A percentile compares a stretch with the other conserved stretches of the same genome.
phyloP scores from a whole-genome alignment of 208 protist genomes.

The Leishmania arabica region DNA sequence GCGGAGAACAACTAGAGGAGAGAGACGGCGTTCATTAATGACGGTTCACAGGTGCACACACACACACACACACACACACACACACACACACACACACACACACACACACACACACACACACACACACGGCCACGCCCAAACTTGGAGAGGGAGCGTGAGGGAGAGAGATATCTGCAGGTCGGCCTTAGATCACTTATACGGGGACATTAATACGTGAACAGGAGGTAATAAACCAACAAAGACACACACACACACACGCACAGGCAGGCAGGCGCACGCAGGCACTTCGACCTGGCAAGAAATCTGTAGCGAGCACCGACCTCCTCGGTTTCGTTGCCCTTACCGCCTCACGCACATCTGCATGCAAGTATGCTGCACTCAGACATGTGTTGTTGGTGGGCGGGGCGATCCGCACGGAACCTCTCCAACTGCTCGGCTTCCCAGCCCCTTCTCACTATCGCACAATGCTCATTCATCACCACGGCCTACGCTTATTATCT shows the following conservation, averaged over 20 bases:
- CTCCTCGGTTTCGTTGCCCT: neutral
- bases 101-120: neutral
- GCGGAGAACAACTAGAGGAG: neutral
- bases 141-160: neutral
- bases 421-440: neutral
- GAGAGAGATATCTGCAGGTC: neutral
- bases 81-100: neutral
- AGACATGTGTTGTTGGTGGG: neutral
- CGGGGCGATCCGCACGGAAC: neutral
- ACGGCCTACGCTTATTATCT: neutral
- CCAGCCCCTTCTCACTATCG: neutral
- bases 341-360: neutral
- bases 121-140: too few species aligned
- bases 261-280: neutral
- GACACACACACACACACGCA: neutral
- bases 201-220: neutral
- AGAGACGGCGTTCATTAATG: neutral
- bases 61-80: neutral
- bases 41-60: neutral
- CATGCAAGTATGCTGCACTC: neutral
- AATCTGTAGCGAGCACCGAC: neutral
- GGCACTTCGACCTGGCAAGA: neutral
- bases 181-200: conserved; percentile 4
- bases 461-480: neutral
- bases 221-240: neutral